A percentile compares a stretch with the other conserved stretches of the same genome.
Conservation (phyloP, 331 rosid genomes). For the Phaseolus coccineus region DNA sequence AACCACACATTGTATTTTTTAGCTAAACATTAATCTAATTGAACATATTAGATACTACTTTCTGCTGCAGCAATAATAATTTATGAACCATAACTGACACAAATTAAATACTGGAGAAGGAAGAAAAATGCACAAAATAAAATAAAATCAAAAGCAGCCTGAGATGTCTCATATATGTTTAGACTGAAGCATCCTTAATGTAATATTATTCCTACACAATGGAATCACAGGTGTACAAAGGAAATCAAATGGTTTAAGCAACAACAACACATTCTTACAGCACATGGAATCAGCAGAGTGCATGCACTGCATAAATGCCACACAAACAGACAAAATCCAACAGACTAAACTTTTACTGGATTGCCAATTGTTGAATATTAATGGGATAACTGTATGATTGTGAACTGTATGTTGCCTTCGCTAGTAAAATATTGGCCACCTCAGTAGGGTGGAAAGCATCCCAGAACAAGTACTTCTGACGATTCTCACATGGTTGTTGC, state of each 20-base stretch:
- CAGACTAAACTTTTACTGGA: constrained; percentile 41
- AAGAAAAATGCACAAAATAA: background rate
- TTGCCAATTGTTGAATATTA: constrained; percentile 75
- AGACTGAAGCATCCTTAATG: constrained; percentile 23
- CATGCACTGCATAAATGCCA: background rate
- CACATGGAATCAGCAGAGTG: constrained; percentile 18
- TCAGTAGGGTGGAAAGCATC: constrained; percentile 95
- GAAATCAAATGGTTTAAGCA: constrained; percentile 22
- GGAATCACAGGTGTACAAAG: background rate
- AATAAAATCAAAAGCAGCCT: background rate
- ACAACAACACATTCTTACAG: constrained; percentile 29
- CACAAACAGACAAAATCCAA: background rate
- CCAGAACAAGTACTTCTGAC: constrained; percentile 78
- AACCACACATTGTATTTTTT: background rate
- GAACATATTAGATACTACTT: background rate
- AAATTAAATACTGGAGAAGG: background rate
- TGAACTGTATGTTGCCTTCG: constrained; percentile 62
- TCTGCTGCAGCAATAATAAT: background rate
- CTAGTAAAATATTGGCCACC: constrained; percentile 66
- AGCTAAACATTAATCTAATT: constrained; percentile 3
- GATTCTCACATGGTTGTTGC: constrained; percentile 72
- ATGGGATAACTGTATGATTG: constrained; percentile 76
- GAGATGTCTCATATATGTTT: constrained; percentile 8
- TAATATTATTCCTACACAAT: constrained; percentile 16
- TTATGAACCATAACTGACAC: background rate